Conservation (phyloP, 1,284 basidiomycete species). For the Naganishia liquefaciens region DNA sequence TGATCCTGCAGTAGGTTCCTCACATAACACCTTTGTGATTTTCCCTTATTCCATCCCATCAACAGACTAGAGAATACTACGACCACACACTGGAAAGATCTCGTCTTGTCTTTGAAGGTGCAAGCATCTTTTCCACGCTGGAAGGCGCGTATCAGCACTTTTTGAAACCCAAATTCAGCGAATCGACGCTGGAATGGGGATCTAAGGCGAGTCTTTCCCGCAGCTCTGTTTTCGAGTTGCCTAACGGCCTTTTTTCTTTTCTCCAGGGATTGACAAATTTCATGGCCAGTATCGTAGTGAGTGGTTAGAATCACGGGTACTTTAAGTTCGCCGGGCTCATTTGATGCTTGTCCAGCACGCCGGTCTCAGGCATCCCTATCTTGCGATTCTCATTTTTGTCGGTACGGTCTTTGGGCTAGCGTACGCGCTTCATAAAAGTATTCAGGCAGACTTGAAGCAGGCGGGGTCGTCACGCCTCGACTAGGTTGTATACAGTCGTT, state of each 20-base stretch:
- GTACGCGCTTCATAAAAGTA: conserved; percentile 42
- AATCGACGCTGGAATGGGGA: conserved; percentile 48
- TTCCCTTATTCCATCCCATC: not conserved
- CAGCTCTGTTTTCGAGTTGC: not conserved
- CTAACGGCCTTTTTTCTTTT: not conserved
- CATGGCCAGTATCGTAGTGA: conserved; percentile 37
- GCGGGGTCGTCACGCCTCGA: conserved; percentile 31
- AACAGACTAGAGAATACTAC: conserved; percentile 42
- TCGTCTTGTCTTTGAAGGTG: conserved; percentile 62
- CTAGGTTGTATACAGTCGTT: not conserved
- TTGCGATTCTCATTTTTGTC: conserved; percentile 44
- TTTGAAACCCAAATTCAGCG: conserved; percentile 58
- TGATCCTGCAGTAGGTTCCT: conserved; percentile 69
- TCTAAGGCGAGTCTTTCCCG: conserved; percentile 38
- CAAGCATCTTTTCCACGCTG: conserved; percentile 68
- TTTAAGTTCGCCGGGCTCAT: conserved; percentile 3
- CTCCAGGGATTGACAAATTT: conserved; percentile 19
- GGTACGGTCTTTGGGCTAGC: conserved; percentile 43
- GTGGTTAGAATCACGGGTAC: conserved; percentile 6
- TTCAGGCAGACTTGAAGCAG: conserved; percentile 37
- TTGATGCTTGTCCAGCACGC: conserved; percentile 21
- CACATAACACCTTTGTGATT: no score
- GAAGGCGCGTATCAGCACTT: conserved; percentile 66
- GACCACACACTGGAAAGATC: conserved; percentile 68
- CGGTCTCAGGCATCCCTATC: conserved; percentile 46